A percentile compares a stretch with the other conserved stretches of the same genome.
phyloP scores from a whole-genome alignment of 805 yeast genomes.

The Kurtzmaniella cleridarum region DNA sequence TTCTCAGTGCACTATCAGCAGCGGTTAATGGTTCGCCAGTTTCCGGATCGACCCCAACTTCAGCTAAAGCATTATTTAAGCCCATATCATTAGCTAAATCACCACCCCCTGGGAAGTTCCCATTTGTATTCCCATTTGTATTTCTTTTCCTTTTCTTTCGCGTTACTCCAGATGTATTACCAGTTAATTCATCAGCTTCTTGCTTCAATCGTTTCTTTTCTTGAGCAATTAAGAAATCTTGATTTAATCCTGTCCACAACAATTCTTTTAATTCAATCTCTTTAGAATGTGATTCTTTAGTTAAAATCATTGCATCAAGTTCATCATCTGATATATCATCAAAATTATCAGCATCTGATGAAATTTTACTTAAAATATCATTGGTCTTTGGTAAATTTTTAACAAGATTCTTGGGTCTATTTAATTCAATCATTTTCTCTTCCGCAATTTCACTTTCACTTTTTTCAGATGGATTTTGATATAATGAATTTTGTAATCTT shows the following conservation, averaged over 20 bases:
- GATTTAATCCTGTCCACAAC: slow-evolving; percentile 86
- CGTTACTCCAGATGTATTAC: slow-evolving; percentile 46
- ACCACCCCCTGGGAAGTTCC: slow-evolving; percentile 12
- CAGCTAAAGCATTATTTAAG: slow-evolving; percentile 26
- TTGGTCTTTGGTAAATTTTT: slow-evolving; percentile 50
- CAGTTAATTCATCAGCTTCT: slow-evolving; percentile 84
- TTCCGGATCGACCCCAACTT: slow-evolving; percentile 38
- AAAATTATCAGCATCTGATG: slow-evolving; percentile 57
- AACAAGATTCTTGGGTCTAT: slow-evolving; percentile 45
- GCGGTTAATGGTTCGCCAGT: slow-evolving; percentile 48
- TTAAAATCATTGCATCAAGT: slow-evolving; percentile 52
- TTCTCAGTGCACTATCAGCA: slow-evolving; percentile 71
- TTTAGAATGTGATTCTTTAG: slow-evolving; percentile 35
- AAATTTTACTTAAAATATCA: slow-evolving; percentile 46
- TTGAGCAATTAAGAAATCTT: slow-evolving; percentile 78
- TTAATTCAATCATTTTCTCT: slow-evolving; percentile 15
- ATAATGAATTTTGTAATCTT: slow-evolving; percentile 15
- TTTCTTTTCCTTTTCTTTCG: slow-evolving; percentile 38
- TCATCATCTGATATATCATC: slow-evolving; percentile 78
- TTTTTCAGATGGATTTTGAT: slow-evolving; percentile 16
- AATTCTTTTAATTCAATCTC: slow-evolving; percentile 72
- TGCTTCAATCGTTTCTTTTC: slow-evolving; percentile 77
- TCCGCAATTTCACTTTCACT: slow-evolving; percentile 10
- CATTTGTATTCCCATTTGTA: slow-evolving; percentile 14
- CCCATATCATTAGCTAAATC: slow-evolving; percentile 26